Evolutionary conservation across 1,139 yeast species (phyloP).

Genomic region (Arxiozyma bovina): DNA sequence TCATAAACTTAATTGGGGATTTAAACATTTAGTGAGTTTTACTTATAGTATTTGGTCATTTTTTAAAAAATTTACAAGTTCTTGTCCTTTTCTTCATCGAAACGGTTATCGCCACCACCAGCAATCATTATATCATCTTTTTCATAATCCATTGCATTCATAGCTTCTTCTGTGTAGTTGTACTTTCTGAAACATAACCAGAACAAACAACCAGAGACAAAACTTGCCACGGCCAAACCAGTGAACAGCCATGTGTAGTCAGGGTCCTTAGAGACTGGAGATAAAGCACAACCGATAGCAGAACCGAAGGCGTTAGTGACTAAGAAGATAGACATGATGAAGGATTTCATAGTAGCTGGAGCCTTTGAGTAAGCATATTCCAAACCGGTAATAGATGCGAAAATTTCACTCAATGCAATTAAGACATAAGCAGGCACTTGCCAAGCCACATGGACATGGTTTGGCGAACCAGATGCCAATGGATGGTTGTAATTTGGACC

Average conservation of each 20-base stretch:
- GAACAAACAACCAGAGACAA: conserved; percentile 53
- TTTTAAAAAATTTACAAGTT: neutral
- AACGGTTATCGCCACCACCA: neutral
- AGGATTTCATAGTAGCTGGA: conserved; percentile 58
- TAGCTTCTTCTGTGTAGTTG: conserved; percentile 51
- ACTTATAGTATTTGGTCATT: neutral
- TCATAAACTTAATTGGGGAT: neutral
- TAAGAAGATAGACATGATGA: conserved; percentile 59
- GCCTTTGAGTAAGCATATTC: conserved; percentile 65
- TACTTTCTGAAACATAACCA: conserved; percentile 52
- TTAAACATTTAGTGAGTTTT: too few relatives aligned
- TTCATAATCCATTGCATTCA: conserved; percentile 45
- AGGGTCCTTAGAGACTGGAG: conserved; percentile 58
- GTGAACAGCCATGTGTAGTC: conserved; percentile 60
- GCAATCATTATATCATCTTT: conserved; percentile 11
- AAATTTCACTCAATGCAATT: conserved; percentile 61
- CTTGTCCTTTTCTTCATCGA: conserved; percentile 4
- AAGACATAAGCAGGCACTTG: conserved; percentile 42
- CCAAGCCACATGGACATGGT: conserved; percentile 35
- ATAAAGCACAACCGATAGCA: conserved; percentile 63
- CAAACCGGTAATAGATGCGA: conserved; percentile 58
- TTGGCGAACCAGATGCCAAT: conserved; percentile 35
- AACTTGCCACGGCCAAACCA: conserved; percentile 52
- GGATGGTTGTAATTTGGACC: conserved; percentile 74
- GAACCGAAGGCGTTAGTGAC: conserved; percentile 59